Evolutionary conservation across 1,139 yeast genomes (phyloP), one percentile per base, ranked within the genome.

Genomic region (Blastobotrys malaysiensis): DNA sequence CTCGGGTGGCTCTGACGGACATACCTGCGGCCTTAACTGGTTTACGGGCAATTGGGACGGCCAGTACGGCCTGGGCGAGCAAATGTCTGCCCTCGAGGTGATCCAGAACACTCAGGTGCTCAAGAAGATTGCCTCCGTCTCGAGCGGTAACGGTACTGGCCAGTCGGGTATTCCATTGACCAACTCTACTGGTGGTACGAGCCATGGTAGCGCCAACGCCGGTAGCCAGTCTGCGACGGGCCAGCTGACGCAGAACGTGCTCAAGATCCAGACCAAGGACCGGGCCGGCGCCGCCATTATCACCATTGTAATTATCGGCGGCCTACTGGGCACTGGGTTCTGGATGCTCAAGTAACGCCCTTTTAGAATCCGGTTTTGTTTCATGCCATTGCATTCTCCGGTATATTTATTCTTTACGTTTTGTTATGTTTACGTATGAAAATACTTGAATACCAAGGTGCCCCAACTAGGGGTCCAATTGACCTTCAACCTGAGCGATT

Each of bases 11-110:
- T 59, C 72, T 2, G 97, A 90, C 73, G 90, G 90, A 13, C 88
- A 87, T 65, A 90, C 97, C 0, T 91, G 98, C 75, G 97, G 97
- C 45, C 69, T 82, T 56, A 78, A 86, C 66, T 91, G 98, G 98
- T 73, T 80, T 46, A 66, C 72, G 24, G 74, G 71, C 49, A 80
- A 80, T n/a, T 91, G 91, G 86, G 98, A 91, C 70, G 85, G 83
- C 1, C 68, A 63, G 51, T 90, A 80, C 63, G 98, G 98, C n/a
- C 77, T 91, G 45, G 98, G 98, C 59, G 97, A 91, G 71, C 97
- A 91, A 70, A 88, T 91, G 88, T 71, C 83, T 50, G 96, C 97
- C 0, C 74, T 90, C 55, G 97, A 90, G 68, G 82, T 81, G 3
- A 79, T 90, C 66, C 86, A 84, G 61, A 84, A 80, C 61, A 75